Evolutionary conservation across 2,329 filamentous ascomycete genomes (phyloP).

Genomic region (Basipetospora chlamydospora): DNA sequence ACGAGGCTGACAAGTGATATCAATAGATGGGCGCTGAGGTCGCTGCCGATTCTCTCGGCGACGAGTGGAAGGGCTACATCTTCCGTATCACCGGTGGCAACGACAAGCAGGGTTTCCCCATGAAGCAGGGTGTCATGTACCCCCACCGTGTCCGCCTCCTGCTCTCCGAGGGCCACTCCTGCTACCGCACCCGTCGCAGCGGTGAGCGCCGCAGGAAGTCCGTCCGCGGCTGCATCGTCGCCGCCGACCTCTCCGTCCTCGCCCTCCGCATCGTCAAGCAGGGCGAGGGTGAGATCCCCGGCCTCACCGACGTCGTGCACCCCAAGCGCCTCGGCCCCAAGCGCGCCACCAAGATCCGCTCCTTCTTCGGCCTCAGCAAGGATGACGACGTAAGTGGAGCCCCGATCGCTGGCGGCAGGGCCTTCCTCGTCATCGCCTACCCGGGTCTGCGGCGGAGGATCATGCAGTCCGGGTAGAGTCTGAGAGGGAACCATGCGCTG

Average conservation of each 20-base stretch:
- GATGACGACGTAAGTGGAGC: conserved; percentile 92
- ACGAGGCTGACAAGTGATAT: too few relatives aligned
- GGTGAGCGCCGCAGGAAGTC: conserved; percentile 99
- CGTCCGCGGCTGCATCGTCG: conserved; percentile 97
- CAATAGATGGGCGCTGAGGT: conserved; percentile 78
- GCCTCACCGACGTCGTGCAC: conserved; percentile 93
- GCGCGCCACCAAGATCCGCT: conserved; percentile 99
- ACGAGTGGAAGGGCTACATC: conserved; percentile 99
- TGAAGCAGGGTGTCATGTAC: conserved; percentile 99
- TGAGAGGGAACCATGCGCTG: conserved; percentile 28
- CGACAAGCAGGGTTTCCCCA: conserved; percentile 99
- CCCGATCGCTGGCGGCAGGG: conserved; percentile 27
- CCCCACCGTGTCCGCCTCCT: conserved; percentile 97
- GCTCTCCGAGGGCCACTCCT: conserved; percentile 91
- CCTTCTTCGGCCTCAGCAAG: conserved; percentile 99
- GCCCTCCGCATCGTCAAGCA: conserved; percentile 96
- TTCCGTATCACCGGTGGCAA: conserved; percentile 99
- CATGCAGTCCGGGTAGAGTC: conserved; percentile 41
- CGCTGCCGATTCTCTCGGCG: conserved; percentile 82
- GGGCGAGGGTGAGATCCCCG: conserved; percentile 86
- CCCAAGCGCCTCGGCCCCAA: conserved; percentile 99
- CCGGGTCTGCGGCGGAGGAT: conserved; percentile 32
- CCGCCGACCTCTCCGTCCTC: conserved; percentile 85
- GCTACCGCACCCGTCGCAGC: conserved; percentile 95
- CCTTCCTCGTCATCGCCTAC: conserved; percentile 57